Conservation (phyloP, 2,329 filamentous ascomycete genomes). For the Fusarium avenaceum region DNA sequence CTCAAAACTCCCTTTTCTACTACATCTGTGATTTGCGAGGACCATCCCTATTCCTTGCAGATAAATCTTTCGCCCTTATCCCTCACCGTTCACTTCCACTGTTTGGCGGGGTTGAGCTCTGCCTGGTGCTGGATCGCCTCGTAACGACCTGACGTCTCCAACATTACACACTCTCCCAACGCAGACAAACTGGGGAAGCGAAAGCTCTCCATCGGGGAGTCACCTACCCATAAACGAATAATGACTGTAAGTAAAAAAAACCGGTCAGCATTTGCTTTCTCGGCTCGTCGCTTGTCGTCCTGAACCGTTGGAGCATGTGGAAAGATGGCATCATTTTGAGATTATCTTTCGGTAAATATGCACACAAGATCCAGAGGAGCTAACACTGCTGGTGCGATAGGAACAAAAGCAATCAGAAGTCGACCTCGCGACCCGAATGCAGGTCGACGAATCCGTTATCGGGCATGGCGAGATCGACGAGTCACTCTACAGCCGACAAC, state of each 20-base stretch:
- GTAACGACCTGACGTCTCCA: constrained; percentile 48
- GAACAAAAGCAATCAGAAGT: constrained; percentile 68
- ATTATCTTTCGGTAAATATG: not conserved
- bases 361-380: not conserved
- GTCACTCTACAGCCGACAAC: constrained; percentile 80
- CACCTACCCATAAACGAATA: constrained; percentile 69
- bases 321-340: constrained; percentile 1
- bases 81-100: constrained; percentile 33
- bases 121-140: constrained; percentile 53
- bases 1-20: constrained; percentile 18
- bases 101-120: constrained; percentile 56
- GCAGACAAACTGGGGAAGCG: constrained; percentile 74
- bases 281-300: not conserved
- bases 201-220: constrained; percentile 73
- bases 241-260: constrained; percentile 68
- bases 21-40: constrained; percentile 35
- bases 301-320: constrained; percentile 19
- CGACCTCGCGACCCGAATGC: constrained; percentile 74
- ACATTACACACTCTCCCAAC: constrained; percentile 52
- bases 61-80: constrained; percentile 6
- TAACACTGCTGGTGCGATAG: constrained; percentile 51
- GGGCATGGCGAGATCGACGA: constrained; percentile 75
- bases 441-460: constrained; percentile 72
- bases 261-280: not conserved
- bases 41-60: constrained; percentile 28